Percentiles rank a stretch among this genome's conserved stretches.
Conservation (phyloP, 2,329 filamentous ascomycete genomes). For the Stromatinia cepivora region DNA sequence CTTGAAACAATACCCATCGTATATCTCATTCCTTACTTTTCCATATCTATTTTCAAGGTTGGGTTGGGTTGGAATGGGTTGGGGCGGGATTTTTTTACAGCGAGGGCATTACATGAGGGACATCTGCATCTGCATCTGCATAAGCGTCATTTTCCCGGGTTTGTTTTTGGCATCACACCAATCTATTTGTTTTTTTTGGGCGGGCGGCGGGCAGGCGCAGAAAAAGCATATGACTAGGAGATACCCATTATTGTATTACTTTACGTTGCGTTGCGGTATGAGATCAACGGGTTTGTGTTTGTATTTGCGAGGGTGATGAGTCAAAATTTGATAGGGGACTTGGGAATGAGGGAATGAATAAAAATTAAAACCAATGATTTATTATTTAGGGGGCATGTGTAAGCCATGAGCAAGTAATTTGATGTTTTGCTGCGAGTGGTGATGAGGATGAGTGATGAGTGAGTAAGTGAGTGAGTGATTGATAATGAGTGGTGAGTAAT, state of each 20-base stretch:
- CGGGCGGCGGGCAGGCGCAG: neutral
- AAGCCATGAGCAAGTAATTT: too few species aligned
- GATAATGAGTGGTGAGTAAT: too few species aligned
- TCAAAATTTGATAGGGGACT: neutral
- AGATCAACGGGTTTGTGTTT: neutral
- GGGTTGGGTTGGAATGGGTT: too few species aligned
- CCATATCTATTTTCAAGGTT: neutral
- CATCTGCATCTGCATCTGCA: neutral
- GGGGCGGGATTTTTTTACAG: neutral
- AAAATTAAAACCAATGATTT: neutral
- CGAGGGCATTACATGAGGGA: neutral
- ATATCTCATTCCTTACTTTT: neutral
- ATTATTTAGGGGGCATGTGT: neutral
- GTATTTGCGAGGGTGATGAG: neutral
- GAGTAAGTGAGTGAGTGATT: too few species aligned
- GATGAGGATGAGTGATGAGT: too few species aligned
- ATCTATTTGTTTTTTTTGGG: neutral
- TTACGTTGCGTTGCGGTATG: neutral
- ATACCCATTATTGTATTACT: neutral
- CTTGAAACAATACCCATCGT: neutral
- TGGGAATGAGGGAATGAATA: neutral
- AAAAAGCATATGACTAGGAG: neutral
- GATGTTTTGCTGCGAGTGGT: too few species aligned
- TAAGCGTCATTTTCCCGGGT: neutral
- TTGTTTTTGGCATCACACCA: neutral